These are phyloP conservation scores for Pontederia crassipes DNA, from an alignment of 176 grass and related monocot species.

Conservation along the genomic window DNA sequence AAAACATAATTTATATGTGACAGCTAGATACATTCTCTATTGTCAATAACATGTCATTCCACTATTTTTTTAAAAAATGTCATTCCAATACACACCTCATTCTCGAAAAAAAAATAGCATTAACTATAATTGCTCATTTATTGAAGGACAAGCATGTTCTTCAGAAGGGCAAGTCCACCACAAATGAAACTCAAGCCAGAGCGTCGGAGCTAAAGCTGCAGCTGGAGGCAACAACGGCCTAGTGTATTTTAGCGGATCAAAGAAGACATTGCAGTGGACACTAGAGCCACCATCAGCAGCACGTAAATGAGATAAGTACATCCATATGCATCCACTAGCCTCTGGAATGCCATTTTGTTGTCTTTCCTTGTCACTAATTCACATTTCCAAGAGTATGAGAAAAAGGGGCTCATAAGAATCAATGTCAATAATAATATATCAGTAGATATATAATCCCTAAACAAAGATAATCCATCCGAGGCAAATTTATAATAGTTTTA, in stretches of 20 bases:
- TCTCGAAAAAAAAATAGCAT: too few relatives aligned
- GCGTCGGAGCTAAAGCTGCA: slow-evolving; percentile 75
- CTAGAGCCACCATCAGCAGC: slow-evolving; percentile 59
- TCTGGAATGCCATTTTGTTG: slow-evolving; percentile 53
- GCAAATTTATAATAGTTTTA: too few relatives aligned
- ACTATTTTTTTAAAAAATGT: too few relatives aligned
- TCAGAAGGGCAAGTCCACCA: slow-evolving; percentile 86
- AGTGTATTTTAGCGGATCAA: slow-evolving; percentile 42
- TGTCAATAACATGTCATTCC: neutral
- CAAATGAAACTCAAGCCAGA: slow-evolving; percentile 95
- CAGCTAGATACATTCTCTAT: too few relatives aligned
- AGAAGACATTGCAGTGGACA: slow-evolving; percentile 81
- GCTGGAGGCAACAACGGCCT: slow-evolving; percentile 62
- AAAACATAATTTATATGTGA: neutral
- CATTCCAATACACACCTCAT: too few relatives aligned
- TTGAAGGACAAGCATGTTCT: slow-evolving; percentile 31
- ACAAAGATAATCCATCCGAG: too few relatives aligned
- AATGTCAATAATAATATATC: too few relatives aligned
- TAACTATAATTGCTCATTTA: neutral
- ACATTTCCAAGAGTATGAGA: neutral
- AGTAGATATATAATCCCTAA: too few relatives aligned
- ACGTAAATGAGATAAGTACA: slow-evolving; percentile 51
- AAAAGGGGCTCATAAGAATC: too few relatives aligned
- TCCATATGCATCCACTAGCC: slow-evolving; percentile 71
- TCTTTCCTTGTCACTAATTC: slow-evolving; percentile 74